Percentiles rank a stretch among this genome's conserved stretches.
These are phyloP conservation scores for Piper longum DNA, from an alignment of 164 flowering plant species.

Conservation along the genomic window DNA sequence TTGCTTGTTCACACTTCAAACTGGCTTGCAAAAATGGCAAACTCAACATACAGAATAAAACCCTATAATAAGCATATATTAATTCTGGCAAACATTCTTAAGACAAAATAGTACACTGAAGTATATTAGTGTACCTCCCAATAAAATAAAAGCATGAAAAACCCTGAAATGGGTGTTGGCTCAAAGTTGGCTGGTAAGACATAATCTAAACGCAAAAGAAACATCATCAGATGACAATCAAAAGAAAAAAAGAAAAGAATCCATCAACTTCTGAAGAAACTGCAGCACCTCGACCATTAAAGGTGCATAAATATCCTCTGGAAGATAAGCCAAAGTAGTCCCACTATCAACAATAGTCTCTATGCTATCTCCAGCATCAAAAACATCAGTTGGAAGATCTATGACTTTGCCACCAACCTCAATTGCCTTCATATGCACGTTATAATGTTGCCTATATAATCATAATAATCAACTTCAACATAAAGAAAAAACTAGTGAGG, in stretches of 20 bases:
- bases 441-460: slow-evolving; percentile 69
- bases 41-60: not conserved
- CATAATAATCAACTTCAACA: not conserved
- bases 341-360: slow-evolving; percentile 91
- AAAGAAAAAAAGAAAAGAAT: not conserved
- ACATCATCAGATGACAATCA: not conserved
- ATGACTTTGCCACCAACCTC: slow-evolving; percentile 59
- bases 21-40: not conserved
- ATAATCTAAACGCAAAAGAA: slow-evolving; percentile 5
- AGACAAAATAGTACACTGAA: not conserved
- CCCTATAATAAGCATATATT: not conserved
- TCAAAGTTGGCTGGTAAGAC: slow-evolving; percentile 5
- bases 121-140: slow-evolving; percentile 4
- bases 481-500: no score
- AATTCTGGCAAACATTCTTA: not conserved
- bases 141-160: slow-evolving; percentile 7
- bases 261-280: not conserved
- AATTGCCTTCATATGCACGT: slow-evolving; percentile 54
- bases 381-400: slow-evolving; percentile 55
- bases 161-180: not conserved
- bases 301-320: slow-evolving; percentile 34
- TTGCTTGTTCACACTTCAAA: not conserved
- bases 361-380: slow-evolving; percentile 29
- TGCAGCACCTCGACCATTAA: slow-evolving; percentile 16
- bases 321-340: slow-evolving; percentile 85